phyloP scores from a whole-genome alignment of 2,329 filamentous ascomycete genomes.

The Colletotrichum sp. region DNA sequence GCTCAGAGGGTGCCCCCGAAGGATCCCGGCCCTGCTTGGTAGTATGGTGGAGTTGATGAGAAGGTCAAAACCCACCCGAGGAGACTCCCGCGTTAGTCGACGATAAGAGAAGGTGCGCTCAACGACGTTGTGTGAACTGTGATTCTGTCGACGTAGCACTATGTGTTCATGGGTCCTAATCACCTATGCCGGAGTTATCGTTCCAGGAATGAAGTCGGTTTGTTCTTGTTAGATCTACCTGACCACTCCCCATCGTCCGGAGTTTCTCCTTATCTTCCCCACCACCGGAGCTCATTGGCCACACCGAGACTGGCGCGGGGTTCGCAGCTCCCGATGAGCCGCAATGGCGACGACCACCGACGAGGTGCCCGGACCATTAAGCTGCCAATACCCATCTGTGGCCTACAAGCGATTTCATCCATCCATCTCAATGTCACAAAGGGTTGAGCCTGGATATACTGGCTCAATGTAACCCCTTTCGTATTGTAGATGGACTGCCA shows the following conservation, averaged over 20 bases:
- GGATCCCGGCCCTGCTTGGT: background rate
- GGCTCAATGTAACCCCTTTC: background rate
- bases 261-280: background rate
- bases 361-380: background rate
- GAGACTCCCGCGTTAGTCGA: background rate
- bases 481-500: background rate
- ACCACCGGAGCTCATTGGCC: background rate
- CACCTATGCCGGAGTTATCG: background rate
- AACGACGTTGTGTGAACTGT: background rate
- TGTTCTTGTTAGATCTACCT: background rate
- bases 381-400: background rate
- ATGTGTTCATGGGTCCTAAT: background rate
- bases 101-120: background rate
- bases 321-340: background rate
- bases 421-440: background rate
- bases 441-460: rapidly evolving
- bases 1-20: background rate
- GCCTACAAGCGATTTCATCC: background rate
- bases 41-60: background rate
- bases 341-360: background rate
- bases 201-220: background rate
- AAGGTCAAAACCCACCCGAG: background rate
- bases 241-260: background rate
- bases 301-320: background rate
- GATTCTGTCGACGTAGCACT: background rate